Conservation (phyloP, 306 rosid genomes). For the Prunus mume region DNA sequence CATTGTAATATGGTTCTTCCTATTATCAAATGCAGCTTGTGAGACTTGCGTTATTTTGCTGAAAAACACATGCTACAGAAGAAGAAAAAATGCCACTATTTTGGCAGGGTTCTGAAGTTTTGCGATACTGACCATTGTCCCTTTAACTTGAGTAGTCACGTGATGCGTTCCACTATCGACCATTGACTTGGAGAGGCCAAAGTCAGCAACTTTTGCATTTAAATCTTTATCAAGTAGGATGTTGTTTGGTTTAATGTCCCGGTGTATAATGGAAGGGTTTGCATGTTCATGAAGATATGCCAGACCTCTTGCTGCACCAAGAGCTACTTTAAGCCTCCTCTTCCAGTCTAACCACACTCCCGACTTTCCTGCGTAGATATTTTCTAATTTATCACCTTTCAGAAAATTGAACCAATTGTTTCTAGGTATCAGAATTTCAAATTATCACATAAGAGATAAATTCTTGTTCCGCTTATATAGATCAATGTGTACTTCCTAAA, state of each 20-base stretch:
- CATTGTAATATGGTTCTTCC: no score
- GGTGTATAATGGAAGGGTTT: conserved; percentile 76
- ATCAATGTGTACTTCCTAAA: no score
- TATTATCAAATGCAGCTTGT: no score
- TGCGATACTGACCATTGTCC: conserved; percentile 46
- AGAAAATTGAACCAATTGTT: background rate
- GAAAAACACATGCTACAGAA: background rate
- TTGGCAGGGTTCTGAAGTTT: background rate
- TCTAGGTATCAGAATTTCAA: no score
- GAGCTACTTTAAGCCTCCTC: conserved; percentile 61
- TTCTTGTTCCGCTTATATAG: no score
- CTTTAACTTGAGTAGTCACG: conserved; percentile 75
- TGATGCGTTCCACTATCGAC: conserved; percentile 49
- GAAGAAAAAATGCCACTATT: no score
- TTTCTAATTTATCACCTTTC: background rate
- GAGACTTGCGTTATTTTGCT: no score
- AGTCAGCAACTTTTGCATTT: conserved; percentile 75
- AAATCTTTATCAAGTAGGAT: conserved; percentile 62
- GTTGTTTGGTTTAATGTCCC: conserved; percentile 81
- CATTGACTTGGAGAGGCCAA: conserved; percentile 76
- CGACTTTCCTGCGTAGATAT: conserved; percentile 49
- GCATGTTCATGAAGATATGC: conserved; percentile 77
- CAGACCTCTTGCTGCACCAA: conserved; percentile 78
- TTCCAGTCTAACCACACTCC: conserved; percentile 73
- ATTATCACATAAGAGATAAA: no score